phyloP scores from a whole-genome alignment of 2,329 filamentous ascomycete species.

The Cordyceps javanica region DNA sequence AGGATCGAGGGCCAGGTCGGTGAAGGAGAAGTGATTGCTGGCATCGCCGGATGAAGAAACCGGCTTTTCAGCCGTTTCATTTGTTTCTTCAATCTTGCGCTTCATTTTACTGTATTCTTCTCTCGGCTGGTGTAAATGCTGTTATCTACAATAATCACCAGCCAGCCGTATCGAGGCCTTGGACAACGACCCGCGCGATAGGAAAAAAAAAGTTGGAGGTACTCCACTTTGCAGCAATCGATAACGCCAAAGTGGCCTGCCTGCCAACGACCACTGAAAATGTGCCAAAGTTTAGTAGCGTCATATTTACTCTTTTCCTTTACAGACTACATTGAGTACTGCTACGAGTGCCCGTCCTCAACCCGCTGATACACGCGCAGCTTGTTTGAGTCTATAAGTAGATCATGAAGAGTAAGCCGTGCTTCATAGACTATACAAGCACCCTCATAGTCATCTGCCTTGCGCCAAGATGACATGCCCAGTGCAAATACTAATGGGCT shows the following conservation, averaged over 20 bases:
- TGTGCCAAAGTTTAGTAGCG: not conserved
- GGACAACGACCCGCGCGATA: not conserved
- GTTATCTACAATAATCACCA: not conserved
- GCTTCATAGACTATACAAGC: too few species aligned
- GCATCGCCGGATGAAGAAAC: not conserved
- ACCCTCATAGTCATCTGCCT: too few species aligned
- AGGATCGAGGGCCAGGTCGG: slow-evolving; percentile 72
- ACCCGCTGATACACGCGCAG: too few species aligned
- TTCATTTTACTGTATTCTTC: too few species aligned
- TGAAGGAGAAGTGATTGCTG: slow-evolving; percentile 53
- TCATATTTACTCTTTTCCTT: too few species aligned
- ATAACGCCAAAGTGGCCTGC: not conserved
- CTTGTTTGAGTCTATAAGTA: too few species aligned
- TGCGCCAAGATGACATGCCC: too few species aligned
- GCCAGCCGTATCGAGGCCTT: not conserved
- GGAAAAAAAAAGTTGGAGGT: slow-evolving; percentile 8
- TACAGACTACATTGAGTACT: too few species aligned
- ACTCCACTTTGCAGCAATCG: not conserved
- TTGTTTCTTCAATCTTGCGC: slow-evolving; percentile 8
- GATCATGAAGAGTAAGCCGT: too few species aligned
- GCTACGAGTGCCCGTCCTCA: too few species aligned
- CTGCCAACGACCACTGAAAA: not conserved
- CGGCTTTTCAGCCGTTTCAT: not conserved
- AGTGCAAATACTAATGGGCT: too few species aligned
- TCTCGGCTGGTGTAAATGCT: not conserved